Evolutionary conservation across 768 basidiomycete genomes (phyloP), one percentile per base, ranked within the genome.

Genomic region (Collybiopsis luxurians): DNA sequence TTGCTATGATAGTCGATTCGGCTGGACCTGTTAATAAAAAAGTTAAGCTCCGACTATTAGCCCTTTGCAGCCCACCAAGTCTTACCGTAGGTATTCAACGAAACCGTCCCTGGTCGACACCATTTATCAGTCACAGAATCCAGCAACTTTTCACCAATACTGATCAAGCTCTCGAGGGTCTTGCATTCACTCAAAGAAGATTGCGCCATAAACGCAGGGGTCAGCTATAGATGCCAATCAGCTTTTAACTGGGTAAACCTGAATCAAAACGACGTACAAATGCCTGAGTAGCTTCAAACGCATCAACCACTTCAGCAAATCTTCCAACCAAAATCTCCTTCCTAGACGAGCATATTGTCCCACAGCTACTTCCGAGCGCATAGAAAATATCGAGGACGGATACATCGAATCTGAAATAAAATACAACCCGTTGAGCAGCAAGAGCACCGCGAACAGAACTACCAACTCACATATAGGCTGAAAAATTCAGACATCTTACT

Each of bases 171-270:
- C 28, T 47, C 34, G 12, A 55, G 54, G 3, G 54, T 27, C 11
- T n/a, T 15, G 28, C 54, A 55, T 21, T 55, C 45, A 21, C 21
- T 19, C 15, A 55, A 30, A 12, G 54, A 46, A 21, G 40, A 46
- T 31, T 55, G 54, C 10, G 54, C 54, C 54, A 55, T 55, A 30
- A 55, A 55, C n/a, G 54, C 54, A 15, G 54, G 54, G 6, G 54
- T 55, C 43, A 55, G 34, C 54, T 55, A 40, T 9, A 55, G 24
- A 46, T 11, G 43, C 6, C 23, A 43, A 49, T 55, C 5, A 48
- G 54, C 17, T n/a, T n/a, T 31, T 12, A 28, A 15, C 21, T 24
- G 9, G 4, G 27, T 19, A 27, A 31, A 17, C 15, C n/a, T n/a
- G n/a, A n/a, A n/a, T n/a, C n/a, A 30, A 55, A 17, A 34, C 15